Percentiles rank a stretch among this genome's conserved stretches.
phyloP scores from a whole-genome alignment of 2,329 filamentous ascomycete genomes.

The Cytospora leucostoma region DNA sequence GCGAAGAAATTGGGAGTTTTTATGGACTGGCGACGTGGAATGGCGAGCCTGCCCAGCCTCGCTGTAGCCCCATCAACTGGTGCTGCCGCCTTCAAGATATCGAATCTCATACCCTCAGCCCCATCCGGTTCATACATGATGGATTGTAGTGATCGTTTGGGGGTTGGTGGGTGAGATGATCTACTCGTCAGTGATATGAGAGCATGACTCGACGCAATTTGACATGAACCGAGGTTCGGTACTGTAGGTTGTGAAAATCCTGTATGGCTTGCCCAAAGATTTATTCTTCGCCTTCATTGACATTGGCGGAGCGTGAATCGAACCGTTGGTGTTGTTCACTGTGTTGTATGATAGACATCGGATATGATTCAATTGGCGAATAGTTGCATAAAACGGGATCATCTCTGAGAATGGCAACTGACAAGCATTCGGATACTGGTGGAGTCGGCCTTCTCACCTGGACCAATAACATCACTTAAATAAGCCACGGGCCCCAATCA shows the following conservation, averaged over 20 bases:
- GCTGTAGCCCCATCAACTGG: slow-evolving; percentile 47
- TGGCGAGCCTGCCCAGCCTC: slow-evolving; percentile 66
- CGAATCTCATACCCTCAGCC: slow-evolving; percentile 43
- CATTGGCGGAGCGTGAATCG: not conserved
- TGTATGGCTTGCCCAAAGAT: not conserved
- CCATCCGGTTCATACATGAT: slow-evolving; percentile 28
- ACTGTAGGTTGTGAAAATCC: not conserved
- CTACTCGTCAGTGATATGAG: slow-evolving; percentile 8
- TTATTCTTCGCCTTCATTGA: not conserved
- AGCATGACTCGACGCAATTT: slow-evolving; percentile 5
- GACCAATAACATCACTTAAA: not conserved
- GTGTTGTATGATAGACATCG: not conserved
- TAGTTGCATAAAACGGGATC: not conserved
- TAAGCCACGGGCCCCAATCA: not conserved
- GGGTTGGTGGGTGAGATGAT: not conserved
- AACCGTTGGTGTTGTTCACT: not conserved
- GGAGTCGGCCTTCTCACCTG: not conserved
- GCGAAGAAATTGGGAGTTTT: slow-evolving; percentile 82
- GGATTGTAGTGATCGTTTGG: not conserved
- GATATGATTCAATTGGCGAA: not conserved
- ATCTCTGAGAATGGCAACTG: not conserved
- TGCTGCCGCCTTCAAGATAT: slow-evolving; percentile 46
- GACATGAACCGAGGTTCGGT: not conserved
- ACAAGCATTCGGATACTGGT: not conserved
- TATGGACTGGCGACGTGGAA: slow-evolving; percentile 65